Evolutionary conservation across 805 yeast genomes (phyloP).

Genomic region (Spathaspora sp.): DNA sequence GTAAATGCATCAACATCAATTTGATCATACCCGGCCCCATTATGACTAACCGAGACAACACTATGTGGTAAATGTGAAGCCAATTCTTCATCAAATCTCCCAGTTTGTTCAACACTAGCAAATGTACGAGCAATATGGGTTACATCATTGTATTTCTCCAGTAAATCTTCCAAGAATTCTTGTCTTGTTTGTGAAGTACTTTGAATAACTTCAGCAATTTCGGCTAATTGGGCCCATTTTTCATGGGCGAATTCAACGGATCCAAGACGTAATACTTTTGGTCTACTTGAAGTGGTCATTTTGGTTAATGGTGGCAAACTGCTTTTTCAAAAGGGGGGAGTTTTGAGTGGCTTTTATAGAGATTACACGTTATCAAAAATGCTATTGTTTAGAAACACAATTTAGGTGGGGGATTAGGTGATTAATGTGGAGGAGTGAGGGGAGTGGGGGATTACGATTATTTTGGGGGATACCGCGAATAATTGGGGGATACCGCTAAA

Average conservation of each 20-base stretch:
- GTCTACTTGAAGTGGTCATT: slow-evolving; percentile 24
- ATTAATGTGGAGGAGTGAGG: background rate
- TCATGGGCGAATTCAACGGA: slow-evolving; percentile 54
- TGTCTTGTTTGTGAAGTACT: slow-evolving; percentile 32
- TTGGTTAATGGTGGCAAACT: background rate
- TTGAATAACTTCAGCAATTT: slow-evolving; percentile 37
- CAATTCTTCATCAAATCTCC: slow-evolving; percentile 63
- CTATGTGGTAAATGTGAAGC: slow-evolving; percentile 50
- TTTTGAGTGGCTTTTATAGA: background rate
- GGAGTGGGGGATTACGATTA: background rate
- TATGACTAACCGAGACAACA: slow-evolving; percentile 52
- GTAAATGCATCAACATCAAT: slow-evolving; percentile 54
- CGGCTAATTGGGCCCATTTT: slow-evolving; percentile 58
- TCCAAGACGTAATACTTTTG: slow-evolving; percentile 67
- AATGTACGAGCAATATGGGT: slow-evolving; percentile 51
- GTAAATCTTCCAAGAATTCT: slow-evolving; percentile 42
- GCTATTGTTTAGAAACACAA: background rate
- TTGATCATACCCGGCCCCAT: slow-evolving; percentile 79
- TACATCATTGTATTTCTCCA: slow-evolving; percentile 41
- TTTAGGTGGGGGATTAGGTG: too few species aligned
- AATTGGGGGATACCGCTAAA: background rate
- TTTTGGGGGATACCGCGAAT: too few species aligned
- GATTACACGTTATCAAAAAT: too few species aligned
- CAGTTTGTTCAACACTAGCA: slow-evolving; percentile 49
- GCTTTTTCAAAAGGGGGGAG: background rate